These are phyloP conservation scores for Brasilioporus rufonigricans DNA, from an alignment of 768 basidiomycete genomes.

Conservation along the genomic window DNA sequence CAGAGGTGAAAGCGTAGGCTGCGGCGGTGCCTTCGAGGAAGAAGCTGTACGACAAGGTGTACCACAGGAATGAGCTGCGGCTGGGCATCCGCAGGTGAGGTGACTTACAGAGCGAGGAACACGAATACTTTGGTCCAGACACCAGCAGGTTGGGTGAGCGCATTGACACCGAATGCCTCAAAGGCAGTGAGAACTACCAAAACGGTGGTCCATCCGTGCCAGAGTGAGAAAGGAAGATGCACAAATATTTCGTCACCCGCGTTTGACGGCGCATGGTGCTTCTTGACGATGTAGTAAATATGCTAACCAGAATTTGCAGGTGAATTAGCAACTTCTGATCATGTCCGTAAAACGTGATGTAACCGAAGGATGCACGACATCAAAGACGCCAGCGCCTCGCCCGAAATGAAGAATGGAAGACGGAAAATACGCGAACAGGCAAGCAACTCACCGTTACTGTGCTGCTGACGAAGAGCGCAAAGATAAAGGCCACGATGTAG, in stretches of 20 bases:
- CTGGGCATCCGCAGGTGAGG: neutral
- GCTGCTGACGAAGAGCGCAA: constrained; percentile 85
- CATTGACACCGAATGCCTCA: constrained; percentile 85
- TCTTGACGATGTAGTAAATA: constrained; percentile 94
- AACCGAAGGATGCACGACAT: neutral
- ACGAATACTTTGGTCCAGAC: constrained; percentile 95
- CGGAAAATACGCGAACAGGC: neutral
- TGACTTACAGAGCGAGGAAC: constrained; percentile 78
- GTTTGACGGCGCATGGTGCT: constrained; percentile 65
- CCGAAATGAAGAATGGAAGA: constrained; percentile 17
- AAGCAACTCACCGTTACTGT: constrained; percentile 43
- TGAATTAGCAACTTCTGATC: constrained; percentile 14
- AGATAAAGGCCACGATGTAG: constrained; percentile 80
- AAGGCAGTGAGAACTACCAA: constrained; percentile 80
- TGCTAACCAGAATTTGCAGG: constrained; percentile 43
- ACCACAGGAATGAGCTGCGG: constrained; percentile 6
- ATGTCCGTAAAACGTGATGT: constrained; percentile 4
- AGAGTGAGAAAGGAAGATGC: constrained; percentile 95
- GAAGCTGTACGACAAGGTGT: constrained; percentile 49
- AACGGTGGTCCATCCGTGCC: constrained; percentile 90
- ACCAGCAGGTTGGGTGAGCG: constrained; percentile 60
- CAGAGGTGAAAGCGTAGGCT: constrained; percentile 90
- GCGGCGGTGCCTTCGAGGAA: constrained; percentile 91
- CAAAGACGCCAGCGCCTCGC: neutral
- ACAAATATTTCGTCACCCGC: constrained; percentile 82